Conservation (phyloP, 225 moss, liverwort and hornwort species). For the Thuidium tamariscinum region DNA sequence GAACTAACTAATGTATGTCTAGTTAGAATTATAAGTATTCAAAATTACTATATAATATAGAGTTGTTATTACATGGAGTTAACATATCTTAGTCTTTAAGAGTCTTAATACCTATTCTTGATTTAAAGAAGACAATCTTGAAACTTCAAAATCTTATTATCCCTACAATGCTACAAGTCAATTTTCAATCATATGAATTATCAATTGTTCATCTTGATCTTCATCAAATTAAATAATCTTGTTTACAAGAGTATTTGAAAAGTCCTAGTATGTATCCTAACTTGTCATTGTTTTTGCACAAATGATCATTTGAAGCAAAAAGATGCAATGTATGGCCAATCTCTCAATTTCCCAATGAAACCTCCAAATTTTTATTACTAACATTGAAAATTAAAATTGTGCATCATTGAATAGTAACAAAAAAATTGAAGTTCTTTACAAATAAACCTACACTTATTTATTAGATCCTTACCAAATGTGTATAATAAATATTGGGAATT, state of each 20-base stretch:
- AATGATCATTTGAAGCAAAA: background rate
- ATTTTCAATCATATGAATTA: background rate
- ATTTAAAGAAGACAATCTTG: background rate
- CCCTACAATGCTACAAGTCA: background rate
- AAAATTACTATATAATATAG: no score
- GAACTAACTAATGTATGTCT: no score
- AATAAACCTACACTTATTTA: no score
- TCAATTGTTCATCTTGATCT: background rate
- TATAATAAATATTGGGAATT: no score
- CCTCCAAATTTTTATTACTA: background rate
- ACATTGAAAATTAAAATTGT: background rate
- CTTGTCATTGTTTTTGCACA: rapidly evolving
- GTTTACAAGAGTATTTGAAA: background rate
- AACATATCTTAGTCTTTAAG: background rate
- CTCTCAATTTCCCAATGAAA: rapidly evolving
- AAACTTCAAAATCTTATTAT: no score
- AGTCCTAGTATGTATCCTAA: no score
- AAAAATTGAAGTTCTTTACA: background rate
- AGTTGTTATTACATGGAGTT: background rate
- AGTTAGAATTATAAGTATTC: background rate
- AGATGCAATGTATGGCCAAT: background rate
- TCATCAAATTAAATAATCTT: background rate
- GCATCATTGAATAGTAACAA: background rate
- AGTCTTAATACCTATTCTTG: no score
- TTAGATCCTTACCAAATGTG: no score